Base-by-base conservation (phyloP, 2,329 filamentous ascomycete genomes). In the Penicillium sp. region DNA sequence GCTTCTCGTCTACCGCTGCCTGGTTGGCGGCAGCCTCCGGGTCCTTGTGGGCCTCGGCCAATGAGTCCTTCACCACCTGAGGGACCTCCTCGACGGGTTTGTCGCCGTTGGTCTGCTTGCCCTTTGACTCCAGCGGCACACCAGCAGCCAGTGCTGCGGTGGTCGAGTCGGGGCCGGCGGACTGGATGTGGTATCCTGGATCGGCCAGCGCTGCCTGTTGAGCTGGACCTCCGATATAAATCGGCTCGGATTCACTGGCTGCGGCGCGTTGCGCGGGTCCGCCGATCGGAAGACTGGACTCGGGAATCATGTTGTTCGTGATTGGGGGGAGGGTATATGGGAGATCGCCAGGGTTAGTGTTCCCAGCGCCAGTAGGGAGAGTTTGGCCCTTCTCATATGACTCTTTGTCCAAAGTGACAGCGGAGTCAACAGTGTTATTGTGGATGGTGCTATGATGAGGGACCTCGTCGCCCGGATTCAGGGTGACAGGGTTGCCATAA, bases 371-470 rank as follows among this genome's bases (percentile, higher is more conserved):
- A 13, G 82, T 70, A 35, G 74, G 68, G 37, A 73, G 62, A 68
- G 78, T 79, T 57, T 86, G 83, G 62, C 87, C 86, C 75, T 90
- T 90, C 74, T 95, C 89, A 75, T 97, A 97, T 1, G 91, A 93
- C 66, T 87, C 90, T 74, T 91, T 84, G 73, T 97, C 93, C 21
- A 90, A 84, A 69, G 78, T 81, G 37, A 80, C 81, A 27, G 80
- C 84, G 63, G 83, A 85, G 42, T 87, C 85, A 69, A 96, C 84
- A 50, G 91, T 88, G 73, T 90, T 89, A 51, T 82, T 75, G 48
- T 86, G 86, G 66, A 92, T 70, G 27, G 83, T 82, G 73, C 78
- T 83, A 27, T 82, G 75, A 48, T 89, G 82, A 41, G 93, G 93
- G 10, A 96, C 84, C 73, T 87, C 86, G 78, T 96, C 90, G 67